Evolutionary conservation across 345 rosid species (phyloP), one percentile per base, ranked within the genome.

Genomic region (Hypericum perforatum): DNA sequence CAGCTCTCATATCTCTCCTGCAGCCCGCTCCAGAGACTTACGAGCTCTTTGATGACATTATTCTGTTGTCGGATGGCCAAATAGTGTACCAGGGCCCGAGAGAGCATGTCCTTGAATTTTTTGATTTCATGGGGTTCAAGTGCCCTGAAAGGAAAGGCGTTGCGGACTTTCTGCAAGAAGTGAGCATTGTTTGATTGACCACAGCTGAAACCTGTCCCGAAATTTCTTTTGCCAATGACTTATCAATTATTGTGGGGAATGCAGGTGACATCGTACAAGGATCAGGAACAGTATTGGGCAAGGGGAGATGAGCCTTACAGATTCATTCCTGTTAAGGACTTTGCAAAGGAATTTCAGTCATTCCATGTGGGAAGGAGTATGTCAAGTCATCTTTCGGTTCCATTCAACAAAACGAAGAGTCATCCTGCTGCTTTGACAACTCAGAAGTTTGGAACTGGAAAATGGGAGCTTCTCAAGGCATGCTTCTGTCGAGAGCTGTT

Each of bases 1-100:
- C 54, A 6, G 40, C 54, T 10, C 41, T 51, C 14, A 51, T 51
- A 10, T 51, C 54, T 8, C 54, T 51, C 39, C 54, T 51, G n/a
- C 54, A 51, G 54, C 54, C 54, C 5, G 8, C 54, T 7, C 54
- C 54, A 2, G 54, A 51, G 41, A 46, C 50, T 12, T 46, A 10
- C 50, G 50, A 46, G 4, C 50, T 46, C 50, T 46, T 46, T 32
- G 50, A 46, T 32, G 50, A 46, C 50, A 46, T 46, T 32, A 10
- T 13, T 14, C 50, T 46, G 29, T 13, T 46, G 29, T 46, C 50
- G 29, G 50, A 46, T 46, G 50, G 50, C 16, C 50, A 13, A 3
- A 46, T 46, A 13, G 50, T 46, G 8, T 46, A 46, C 16, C 50
- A 46, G 14, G 50, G 50, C 14, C 50, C 50, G 29, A 16, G 50